These are phyloP conservation scores for Sordariomycetes sp. DNA, from an alignment of 2,329 filamentous ascomycete species.

Conservation along the genomic window DNA sequence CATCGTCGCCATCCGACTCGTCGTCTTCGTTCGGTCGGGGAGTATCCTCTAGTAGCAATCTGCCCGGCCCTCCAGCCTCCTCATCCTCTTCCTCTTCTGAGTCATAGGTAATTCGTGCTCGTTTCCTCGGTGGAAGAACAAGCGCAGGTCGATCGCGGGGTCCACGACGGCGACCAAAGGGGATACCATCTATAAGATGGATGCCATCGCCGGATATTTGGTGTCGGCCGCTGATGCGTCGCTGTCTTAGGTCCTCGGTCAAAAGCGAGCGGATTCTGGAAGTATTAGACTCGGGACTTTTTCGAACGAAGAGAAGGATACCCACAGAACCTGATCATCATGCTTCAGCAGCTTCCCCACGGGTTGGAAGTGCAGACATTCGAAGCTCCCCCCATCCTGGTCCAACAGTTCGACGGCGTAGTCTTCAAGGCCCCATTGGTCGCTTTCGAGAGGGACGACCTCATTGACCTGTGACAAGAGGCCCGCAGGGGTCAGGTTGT, in stretches of 20 bases:
- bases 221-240: slow-evolving; percentile 65
- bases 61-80: not conserved
- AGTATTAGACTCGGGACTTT: not conserved
- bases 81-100: slow-evolving; percentile 25
- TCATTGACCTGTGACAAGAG: slow-evolving; percentile 74
- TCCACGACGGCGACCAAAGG: slow-evolving; percentile 64
- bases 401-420: slow-evolving; percentile 70
- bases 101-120: slow-evolving; percentile 39
- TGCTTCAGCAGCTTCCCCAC: slow-evolving; percentile 64
- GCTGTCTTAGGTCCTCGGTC: slow-evolving; percentile 62
- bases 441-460: slow-evolving; percentile 70
- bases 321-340: slow-evolving; percentile 75
- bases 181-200: slow-evolving; percentile 76
- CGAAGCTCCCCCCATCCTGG: slow-evolving; percentile 53
- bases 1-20: slow-evolving; percentile 15
- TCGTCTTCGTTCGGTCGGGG: slow-evolving; percentile 14
- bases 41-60: slow-evolving; percentile 10
- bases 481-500: slow-evolving; percentile 61
- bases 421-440: slow-evolving; percentile 80
- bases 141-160: slow-evolving; percentile 56
- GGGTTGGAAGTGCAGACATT: slow-evolving; percentile 79
- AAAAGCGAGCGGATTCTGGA: slow-evolving; percentile 68
- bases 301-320: slow-evolving; percentile 13
- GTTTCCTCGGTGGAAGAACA: slow-evolving; percentile 66
- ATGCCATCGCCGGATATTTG: slow-evolving; percentile 74